These are phyloP conservation scores for Austroboletus novae-zelandiae DNA, from an alignment of 1,284 basidiomycete species.

Conservation along the genomic window DNA sequence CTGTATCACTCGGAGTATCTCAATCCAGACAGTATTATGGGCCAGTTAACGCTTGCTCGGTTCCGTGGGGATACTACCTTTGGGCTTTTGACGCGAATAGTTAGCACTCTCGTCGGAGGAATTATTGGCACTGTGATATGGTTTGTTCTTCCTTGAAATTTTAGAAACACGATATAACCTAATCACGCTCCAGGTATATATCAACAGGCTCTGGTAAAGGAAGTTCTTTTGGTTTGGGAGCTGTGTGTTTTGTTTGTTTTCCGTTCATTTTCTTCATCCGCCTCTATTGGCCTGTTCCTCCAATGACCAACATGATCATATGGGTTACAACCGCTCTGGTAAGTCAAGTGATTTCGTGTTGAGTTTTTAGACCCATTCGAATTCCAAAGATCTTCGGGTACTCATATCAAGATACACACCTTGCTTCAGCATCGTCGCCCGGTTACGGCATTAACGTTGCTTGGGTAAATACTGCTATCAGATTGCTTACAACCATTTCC, in stretches of 20 bases:
- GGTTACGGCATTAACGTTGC: slow-evolving; percentile 61
- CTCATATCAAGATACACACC: slow-evolving; percentile 63
- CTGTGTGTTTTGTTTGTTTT: slow-evolving; percentile 66
- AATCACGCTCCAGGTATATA: slow-evolving; percentile 56
- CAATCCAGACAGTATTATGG: slow-evolving; percentile 55
- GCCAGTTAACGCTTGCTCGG: slow-evolving; percentile 63
- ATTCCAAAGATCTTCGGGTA: slow-evolving; percentile 62
- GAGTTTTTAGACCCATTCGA: not conserved
- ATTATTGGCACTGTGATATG: slow-evolving; percentile 68
- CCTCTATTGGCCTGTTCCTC: slow-evolving; percentile 73
- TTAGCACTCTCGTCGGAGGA: slow-evolving; percentile 71
- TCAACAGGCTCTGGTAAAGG: slow-evolving; percentile 64
- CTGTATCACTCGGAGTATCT: not conserved
- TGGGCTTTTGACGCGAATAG: slow-evolving; percentile 59
- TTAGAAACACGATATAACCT: not conserved
- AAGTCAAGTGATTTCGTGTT: slow-evolving; percentile 12
- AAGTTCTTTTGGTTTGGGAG: slow-evolving; percentile 74
- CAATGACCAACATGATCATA: slow-evolving; percentile 72
- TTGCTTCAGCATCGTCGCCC: slow-evolving; percentile 42
- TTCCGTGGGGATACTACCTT: slow-evolving; percentile 79
- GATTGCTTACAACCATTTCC: not conserved
- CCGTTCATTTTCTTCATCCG: slow-evolving; percentile 69
- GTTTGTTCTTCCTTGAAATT: slow-evolving; percentile 37
- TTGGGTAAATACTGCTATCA: slow-evolving; percentile 47
- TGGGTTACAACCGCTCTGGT: slow-evolving; percentile 71